These are phyloP conservation scores for Yamadazyma blattariae DNA, from an alignment of 1,139 yeast genomes.

Conservation along the genomic window DNA sequence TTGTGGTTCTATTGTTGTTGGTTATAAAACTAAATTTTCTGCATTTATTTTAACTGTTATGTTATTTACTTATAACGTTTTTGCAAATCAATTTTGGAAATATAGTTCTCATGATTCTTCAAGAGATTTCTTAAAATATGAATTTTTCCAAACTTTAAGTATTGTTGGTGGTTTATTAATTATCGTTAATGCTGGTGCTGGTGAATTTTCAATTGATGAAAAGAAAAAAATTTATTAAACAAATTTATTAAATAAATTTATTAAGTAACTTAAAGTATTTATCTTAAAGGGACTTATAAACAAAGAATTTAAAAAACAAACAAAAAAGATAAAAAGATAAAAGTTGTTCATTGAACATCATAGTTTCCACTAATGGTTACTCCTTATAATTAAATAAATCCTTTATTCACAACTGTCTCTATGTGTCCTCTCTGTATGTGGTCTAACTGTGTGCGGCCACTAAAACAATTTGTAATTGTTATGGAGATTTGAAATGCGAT, in stretches of 20 bases:
- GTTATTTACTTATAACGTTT: constrained; percentile 71
- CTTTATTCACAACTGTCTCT: too few species aligned
- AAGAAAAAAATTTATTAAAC: constrained; percentile 84
- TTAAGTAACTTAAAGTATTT: too few species aligned
- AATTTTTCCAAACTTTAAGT: constrained; percentile 90
- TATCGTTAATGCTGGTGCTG: constrained; percentile 96
- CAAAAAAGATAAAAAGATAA: too few species aligned
- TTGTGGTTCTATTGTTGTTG: constrained; percentile 81
- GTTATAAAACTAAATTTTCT: constrained; percentile 89
- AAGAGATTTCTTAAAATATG: constrained; percentile 89
- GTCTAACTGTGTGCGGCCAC: too few species aligned
- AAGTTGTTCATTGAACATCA: too few species aligned
- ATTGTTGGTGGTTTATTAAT: constrained; percentile 92
- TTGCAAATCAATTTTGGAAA: constrained; percentile 89
- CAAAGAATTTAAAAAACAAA: too few species aligned
- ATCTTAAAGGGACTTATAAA: too few species aligned
- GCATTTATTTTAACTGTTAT: constrained; percentile 77
- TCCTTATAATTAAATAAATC: too few species aligned
- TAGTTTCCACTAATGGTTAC: too few species aligned
- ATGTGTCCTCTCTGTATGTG: too few species aligned
- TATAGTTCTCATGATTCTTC: constrained; percentile 67
- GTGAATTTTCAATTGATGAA: constrained; percentile 89
- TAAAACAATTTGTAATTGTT: too few species aligned
- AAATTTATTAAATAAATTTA: not conserved
- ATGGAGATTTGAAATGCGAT: too few species aligned